Evolutionary conservation across 805 yeast species (phyloP).

Genomic region (Candida silvatica): DNA sequence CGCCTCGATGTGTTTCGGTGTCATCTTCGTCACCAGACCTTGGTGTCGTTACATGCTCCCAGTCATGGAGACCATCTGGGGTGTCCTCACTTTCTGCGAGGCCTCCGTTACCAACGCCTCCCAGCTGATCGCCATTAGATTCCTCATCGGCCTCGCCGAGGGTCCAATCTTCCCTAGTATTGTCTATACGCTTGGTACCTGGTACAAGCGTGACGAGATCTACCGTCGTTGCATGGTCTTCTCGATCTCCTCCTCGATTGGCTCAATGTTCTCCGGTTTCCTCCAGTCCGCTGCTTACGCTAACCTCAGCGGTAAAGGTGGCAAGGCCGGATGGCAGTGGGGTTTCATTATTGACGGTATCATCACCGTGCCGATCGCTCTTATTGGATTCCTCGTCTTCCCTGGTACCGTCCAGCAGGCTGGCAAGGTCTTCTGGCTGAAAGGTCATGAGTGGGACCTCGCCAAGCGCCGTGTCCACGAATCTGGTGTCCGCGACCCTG

Average conservation of each 20-base stretch:
- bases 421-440: slow-evolving; percentile 1
- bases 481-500: slow-evolving; percentile 3
- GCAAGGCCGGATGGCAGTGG: slow-evolving; percentile 44
- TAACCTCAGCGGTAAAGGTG: slow-evolving; percentile 18
- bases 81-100: slow-evolving; percentile 51
- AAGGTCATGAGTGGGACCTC: not conserved
- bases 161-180: slow-evolving; percentile 59
- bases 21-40: slow-evolving; percentile 36
- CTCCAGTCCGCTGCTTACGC: slow-evolving; percentile 33
- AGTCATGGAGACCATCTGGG: slow-evolving; percentile 56
- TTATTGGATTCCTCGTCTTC: slow-evolving; percentile 25
- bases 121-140: slow-evolving; percentile 53
- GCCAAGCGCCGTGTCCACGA: not conserved
- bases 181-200: slow-evolving; percentile 50
- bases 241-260: slow-evolving; percentile 35
- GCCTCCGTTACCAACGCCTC: slow-evolving; percentile 40
- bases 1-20: slow-evolving; percentile 32
- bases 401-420: slow-evolving; percentile 48
- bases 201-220: slow-evolving; percentile 49
- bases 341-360: slow-evolving; percentile 47
- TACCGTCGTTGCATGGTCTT: slow-evolving; percentile 39
- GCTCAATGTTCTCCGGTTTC: slow-evolving; percentile 49
- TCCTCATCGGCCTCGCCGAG: slow-evolving; percentile 63
- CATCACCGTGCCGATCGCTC: slow-evolving; percentile 15
- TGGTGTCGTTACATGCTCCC: slow-evolving; percentile 33